Base-by-base conservation (phyloP, 257 asterid species). In the Salvia splendens region DNA sequence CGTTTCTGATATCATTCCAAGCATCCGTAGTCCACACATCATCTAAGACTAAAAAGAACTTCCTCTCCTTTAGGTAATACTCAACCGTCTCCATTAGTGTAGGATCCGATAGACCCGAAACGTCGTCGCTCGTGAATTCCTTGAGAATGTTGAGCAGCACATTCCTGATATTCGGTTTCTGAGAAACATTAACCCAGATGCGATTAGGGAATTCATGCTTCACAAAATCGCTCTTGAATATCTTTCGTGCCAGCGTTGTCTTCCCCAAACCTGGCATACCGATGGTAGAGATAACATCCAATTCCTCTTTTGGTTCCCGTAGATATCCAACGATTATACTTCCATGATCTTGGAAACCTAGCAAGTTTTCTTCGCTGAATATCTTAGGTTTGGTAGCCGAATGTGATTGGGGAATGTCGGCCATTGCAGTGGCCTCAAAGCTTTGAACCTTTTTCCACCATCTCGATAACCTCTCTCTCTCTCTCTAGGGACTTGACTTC, bases 1-100 rank as follows among this genome's bases (percentile, higher is more conserved):
- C 60, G 79, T 30, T 2, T 10, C 56, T 50, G n/a, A 17, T 16
- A 50, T 30, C 70, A 1, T 68, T 55, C 87, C 83, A 84, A 16
- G 73, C 77, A 0, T 50, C 69, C 0, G 3, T 43, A 0, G 61
- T 73, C 30, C 30, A 24, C 89, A 84, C 83, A 50, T 81, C 89
- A 62, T 84, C 89, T 72, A 81, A 11, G 5, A 81, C 82, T 47
- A 81, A 51, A 32, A 84, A 64, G 68, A 78, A 81, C 3, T 65
- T 81, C 10, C 16, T 6, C 56, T 52, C 53, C 33, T 24, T 20
- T 16, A 79, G 73, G 28, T 6, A 20, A 0, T 7, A 33, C 0
- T 15, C 12, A 7, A 78, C 60, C 12, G 10, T n/a, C 38, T 47
- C n/a, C 5, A 11, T 20, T 10, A 53, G 10, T 20, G 40, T 15